These are phyloP conservation scores for Fusarium subglutinans DNA, from an alignment of 2,329 filamentous ascomycete species.

Conservation along the genomic window DNA sequence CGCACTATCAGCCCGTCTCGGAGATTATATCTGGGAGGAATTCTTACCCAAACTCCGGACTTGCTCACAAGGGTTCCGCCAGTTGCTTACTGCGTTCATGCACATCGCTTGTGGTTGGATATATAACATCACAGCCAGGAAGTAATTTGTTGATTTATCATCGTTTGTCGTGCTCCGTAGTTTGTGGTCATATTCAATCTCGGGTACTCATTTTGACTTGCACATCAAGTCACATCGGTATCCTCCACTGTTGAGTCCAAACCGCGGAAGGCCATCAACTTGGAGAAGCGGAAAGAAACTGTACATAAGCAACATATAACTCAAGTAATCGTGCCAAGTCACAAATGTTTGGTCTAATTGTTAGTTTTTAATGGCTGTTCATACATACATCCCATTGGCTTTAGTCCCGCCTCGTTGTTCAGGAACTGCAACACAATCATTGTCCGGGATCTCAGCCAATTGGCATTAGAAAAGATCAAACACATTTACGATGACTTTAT, in stretches of 20 bases:
- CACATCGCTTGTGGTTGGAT: no score
- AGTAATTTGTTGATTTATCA: fast-evolving
- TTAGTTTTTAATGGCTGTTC: fast-evolving
- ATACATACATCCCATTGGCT: not conserved
- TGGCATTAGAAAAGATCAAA: not conserved
- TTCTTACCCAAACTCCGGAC: not conserved
- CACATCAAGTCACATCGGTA: no score
- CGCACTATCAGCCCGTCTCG: fast-evolving
- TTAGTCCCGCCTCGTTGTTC: not conserved
- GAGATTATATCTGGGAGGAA: not conserved
- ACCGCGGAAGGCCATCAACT: not conserved
- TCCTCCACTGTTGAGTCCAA: not conserved
- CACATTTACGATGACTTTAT: fast-evolving
- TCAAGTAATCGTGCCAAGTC: fast-evolving
- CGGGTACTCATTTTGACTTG: no score
- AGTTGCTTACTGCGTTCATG: no score
- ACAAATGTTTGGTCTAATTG: not conserved
- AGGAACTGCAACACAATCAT: not conserved
- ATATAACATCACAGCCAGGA: no score
- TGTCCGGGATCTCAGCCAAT: not conserved
- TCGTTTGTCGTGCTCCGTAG: no score
- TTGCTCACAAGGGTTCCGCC: no score
- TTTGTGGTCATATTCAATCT: no score
- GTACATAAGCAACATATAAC: fast-evolving
- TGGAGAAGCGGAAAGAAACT: not conserved